Base-by-base conservation (phyloP, 2,329 filamentous ascomycete genomes). In the Laburnicola sp. region DNA sequence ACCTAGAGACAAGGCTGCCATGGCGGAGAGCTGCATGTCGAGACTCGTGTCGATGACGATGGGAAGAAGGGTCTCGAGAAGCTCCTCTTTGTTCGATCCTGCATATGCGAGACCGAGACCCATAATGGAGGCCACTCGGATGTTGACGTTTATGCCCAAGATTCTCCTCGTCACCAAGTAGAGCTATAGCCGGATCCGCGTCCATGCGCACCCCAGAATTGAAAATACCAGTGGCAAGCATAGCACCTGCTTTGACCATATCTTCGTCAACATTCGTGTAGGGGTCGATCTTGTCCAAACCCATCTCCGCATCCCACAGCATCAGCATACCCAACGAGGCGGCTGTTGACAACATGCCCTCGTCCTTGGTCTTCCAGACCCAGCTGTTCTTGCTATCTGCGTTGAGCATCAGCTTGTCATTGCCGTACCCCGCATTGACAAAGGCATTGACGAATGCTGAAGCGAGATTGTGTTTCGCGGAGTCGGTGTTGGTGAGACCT, bases 311-410 rank as follows among this genome's bases (percentile, higher is more conserved):
- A 68, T 99, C 93, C 89, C 94, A 96, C 66, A 96, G 83, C 70
- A 96, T 80, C 16, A 99, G 80, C 65, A 94, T 93, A 68, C 94
- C 94, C 62, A 97, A 77, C 0, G 94, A 97, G 3, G 95, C 95
- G 34, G 95, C 89, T 0, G 93, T 97, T 1, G 94, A 97, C 75
- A 96, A 82, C 91, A 96, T 96, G 58, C 94, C 94, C 66, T 97
- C 92, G 36, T 95, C 91, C 76, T 99, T 99, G 21, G 95, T 97
- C 80, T 97, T 99, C 91, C 91, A 99, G 3, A 99, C 90, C 93
- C 94, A 99, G 57, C 88, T 89, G 64, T 88, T 86, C 78, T 96
- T 95, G 52, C 72, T 75, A 30, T 89, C 87, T 21, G 94, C 88
- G 36, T 91, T 87, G 51, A 97, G 80, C 93, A 99, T 97, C 84